Evolutionary conservation across 208 protist species (phyloP), one percentile per base, ranked within the genome.

Genomic region (Endotrypanum monterogeii): DNA sequence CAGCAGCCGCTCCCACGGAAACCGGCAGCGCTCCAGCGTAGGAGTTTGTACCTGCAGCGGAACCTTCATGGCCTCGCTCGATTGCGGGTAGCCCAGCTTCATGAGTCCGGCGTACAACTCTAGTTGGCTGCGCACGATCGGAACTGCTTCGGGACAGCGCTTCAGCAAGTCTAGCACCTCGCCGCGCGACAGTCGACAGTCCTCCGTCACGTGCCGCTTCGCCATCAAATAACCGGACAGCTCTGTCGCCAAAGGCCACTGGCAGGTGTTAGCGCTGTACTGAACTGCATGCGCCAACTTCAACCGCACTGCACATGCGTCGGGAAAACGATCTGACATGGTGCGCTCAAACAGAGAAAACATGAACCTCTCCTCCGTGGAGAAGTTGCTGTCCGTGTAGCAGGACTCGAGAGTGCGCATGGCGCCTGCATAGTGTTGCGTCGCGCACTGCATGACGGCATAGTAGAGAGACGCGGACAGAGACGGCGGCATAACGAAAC

Each of bases 381-480:
- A 88, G 63, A 92, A 87, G 39, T 51, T 20, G 65, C 75, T 90
- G 78, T 96, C 91, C 18, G 84, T 89, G 82, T 89, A 93, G 77
- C 89, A 91, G 32, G 90, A 82, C 71, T 95, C 90, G 11, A 91
- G 63, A 0, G 96, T 88, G 54, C 87, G 84, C 78, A 97, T 88
- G n/a, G 92, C 88, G 8, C 67, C 86, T 41, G 71, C 74, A 82
- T 98, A 98, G 78, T 98, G 83, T 62, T 89, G 82, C 71, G 92
- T 89, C 52, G 98, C 88, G 68, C 96, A 94, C 74, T 96, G 90
- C 66, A 98, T 82, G 30, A 96, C 89, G 37, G 96, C 80, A 37
- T 98, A 95, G 84, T 99, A 99, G 18, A 99, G 87, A 18, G 94
- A 89, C 7, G 97, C 94, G 25, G 84, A 81, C 37, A 99, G 86